These are phyloP conservation scores for Mrakia frigida DNA, from an alignment of 768 basidiomycete genomes.

Conservation along the genomic window DNA sequence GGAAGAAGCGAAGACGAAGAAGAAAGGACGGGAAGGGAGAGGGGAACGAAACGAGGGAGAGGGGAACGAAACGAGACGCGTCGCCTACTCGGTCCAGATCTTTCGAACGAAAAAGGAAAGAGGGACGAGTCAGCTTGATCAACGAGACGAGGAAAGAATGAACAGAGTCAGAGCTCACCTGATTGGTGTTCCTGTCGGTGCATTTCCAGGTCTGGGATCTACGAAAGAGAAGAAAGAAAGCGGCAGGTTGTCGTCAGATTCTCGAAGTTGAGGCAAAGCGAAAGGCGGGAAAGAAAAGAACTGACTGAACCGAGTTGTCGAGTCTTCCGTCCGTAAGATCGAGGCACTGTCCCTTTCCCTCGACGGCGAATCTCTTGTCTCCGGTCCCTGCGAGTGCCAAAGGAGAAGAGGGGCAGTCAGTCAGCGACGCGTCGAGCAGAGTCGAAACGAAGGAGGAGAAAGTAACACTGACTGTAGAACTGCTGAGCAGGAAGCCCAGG, in stretches of 20 bases:
- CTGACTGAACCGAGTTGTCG: conserved; percentile 20
- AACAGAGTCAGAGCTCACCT: conserved; percentile 20
- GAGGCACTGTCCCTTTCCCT: conserved; percentile 42
- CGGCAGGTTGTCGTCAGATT: too few species aligned
- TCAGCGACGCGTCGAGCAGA: too few species aligned
- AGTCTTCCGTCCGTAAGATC: conserved; percentile 36
- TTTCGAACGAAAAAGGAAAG: too few species aligned
- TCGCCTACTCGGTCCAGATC: conserved; percentile 4
- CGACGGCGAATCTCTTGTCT: conserved; percentile 32
- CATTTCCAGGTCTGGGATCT: conserved; percentile 39
- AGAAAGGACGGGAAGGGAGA: too few species aligned
- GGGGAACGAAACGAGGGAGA: too few species aligned
- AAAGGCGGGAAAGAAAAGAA: too few species aligned
- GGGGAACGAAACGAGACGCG: neutral
- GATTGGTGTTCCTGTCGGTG: conserved; percentile 42
- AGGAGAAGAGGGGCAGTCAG: neutral
- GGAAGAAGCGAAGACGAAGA: neutral
- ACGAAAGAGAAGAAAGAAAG: too few species aligned
- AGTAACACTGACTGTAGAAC: conserved; percentile 33
- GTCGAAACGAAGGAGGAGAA: neutral
- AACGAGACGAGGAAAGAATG: too few species aligned
- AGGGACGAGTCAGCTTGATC: too few species aligned
- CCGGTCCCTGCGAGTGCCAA: conserved; percentile 22
- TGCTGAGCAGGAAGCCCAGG: conserved; percentile 35
- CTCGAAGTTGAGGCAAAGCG: too few species aligned